Conservation (phyloP, 192 early-diverging fungal species). For the Phlyctochytrium bullatum region DNA sequence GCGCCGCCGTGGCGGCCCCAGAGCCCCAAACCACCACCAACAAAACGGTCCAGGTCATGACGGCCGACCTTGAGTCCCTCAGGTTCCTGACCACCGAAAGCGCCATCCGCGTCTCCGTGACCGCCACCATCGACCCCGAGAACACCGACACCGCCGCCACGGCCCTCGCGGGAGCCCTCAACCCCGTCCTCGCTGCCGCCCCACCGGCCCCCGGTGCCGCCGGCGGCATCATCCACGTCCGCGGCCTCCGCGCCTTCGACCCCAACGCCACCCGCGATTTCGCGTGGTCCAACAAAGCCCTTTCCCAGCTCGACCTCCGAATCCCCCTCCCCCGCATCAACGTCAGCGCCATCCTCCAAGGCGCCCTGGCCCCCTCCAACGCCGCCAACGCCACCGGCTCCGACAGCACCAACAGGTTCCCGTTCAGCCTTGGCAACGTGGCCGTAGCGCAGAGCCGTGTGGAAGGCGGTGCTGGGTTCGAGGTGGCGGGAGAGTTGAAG, state of each 20-base stretch:
- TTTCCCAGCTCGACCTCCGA: neutral
- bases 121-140: neutral
- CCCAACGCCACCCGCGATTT: neutral
- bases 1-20: neutral
- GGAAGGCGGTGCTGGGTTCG: neutral
- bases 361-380: too few relatives aligned
- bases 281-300: neutral
- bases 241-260: neutral
- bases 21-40: neutral
- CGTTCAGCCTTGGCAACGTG: neutral
- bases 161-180: neutral
- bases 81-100: neutral
- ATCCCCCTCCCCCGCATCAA: neutral
- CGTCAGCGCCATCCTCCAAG: neutral
- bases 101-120: neutral
- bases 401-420: neutral
- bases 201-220: neutral
- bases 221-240: neutral
- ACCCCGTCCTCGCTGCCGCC: neutral
- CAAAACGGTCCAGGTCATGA: too few relatives aligned
- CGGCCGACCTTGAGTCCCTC: neutral
- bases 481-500: neutral
- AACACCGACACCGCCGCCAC: neutral
- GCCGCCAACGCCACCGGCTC: too few relatives aligned
- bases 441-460: neutral